Base-by-base conservation (phyloP, 2,329 filamentous ascomycete species). In the Pyricularia sp. region DNA sequence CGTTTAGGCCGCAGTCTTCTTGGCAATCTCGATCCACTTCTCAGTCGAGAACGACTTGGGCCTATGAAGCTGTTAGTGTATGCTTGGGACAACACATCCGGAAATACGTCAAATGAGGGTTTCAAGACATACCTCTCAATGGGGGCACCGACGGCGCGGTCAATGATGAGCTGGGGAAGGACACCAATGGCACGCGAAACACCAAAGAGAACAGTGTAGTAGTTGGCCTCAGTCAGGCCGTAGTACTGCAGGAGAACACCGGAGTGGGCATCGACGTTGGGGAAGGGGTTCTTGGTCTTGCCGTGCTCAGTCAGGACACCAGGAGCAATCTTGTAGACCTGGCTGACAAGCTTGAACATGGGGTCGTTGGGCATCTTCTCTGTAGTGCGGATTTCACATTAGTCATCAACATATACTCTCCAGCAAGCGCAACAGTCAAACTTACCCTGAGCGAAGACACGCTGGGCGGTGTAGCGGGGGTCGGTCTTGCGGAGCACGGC, bases 281-380 rank as follows among this genome's bases (percentile, higher is more conserved):
- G 95, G 88, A 88, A 98, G 74, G 94, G 94, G 92, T 98, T 97
- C 92, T 98, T 98, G 87, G 94, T 98, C 92, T 99, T 99, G 85
- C 95, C 95, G 86, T 99, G 95, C 90, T 99, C 93, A 74, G 95
- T 99, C 81, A 99, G 87, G 77, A 99, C 95, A 78, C 91, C 92
- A 73, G 95, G 95, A 73, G 95, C 95, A 77, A 99, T 98, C 92
- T 99, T 99, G 92, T 98, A 99, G 76, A 99, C 95, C 86, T 99
- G 95, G 88, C 92, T 96, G 85, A 99, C 95, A 75, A 99, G 92
- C 89, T 99, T 93, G 92, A 97, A 99, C 94, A 99, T 96, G 77
- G 94, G 94, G 88, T 98, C 95, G 78, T 97, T 88, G 79, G 94
- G 92, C 80, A 97, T 90, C 81, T 97, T 92, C 85, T 92, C 80